A percentile compares a stretch with the other conserved stretches of the same genome.
These are phyloP conservation scores for Coffea eugenioides DNA, from an alignment of 257 asterid genomes.

Conservation along the genomic window DNA sequence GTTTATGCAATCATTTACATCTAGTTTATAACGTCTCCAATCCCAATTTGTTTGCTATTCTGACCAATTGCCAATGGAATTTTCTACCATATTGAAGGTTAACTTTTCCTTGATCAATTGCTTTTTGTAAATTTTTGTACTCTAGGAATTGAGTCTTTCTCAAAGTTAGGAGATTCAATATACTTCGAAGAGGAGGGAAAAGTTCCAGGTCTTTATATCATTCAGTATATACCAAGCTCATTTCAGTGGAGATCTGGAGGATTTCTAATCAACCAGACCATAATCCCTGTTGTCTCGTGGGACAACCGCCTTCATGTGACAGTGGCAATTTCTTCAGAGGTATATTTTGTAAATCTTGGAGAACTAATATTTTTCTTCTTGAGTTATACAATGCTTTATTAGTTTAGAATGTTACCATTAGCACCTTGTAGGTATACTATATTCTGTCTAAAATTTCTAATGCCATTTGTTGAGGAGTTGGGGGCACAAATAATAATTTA, in stretches of 20 bases:
- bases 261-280: conserved; percentile 43
- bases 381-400: no score
- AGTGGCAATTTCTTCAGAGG: conserved; percentile 28
- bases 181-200: conserved; percentile 78
- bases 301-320: conserved; percentile 52
- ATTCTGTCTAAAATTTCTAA: background rate
- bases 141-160: conserved; percentile 79
- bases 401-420: background rate
- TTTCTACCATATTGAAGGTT: background rate
- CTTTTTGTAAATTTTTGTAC: background rate
- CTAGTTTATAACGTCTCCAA: background rate
- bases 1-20: background rate
- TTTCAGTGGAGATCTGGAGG: conserved; percentile 61
- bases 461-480: background rate
- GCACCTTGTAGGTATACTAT: no score
- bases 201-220: conserved; percentile 56
- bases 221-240: conserved; percentile 78
- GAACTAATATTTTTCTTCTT: background rate
- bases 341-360: background rate
- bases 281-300: conserved; percentile 63
- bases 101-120: background rate
- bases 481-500: background rate
- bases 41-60: background rate
- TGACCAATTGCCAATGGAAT: background rate
- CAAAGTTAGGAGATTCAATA: conserved; percentile 91